Base-by-base conservation (phyloP, 2,329 filamentous ascomycete genomes). In the Pyricularia grisea region DNA sequence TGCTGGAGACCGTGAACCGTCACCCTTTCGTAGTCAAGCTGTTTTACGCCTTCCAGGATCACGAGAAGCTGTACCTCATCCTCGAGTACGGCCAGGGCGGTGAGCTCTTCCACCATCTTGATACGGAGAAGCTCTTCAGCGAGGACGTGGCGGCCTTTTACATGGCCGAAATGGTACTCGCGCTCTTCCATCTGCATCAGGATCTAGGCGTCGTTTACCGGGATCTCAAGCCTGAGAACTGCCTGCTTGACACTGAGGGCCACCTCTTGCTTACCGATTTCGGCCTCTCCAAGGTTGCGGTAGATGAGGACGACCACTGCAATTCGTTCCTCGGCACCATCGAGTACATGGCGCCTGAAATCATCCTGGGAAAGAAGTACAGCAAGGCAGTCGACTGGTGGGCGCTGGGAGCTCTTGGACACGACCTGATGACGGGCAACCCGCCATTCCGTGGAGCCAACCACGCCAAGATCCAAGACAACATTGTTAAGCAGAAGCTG, bases 261-360 rank as follows among this genome's bases (percentile, higher is more conserved):
- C 95, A 99, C 77, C 86, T 99, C 1, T 87, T 99, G 4, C 86
- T 99, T 31, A 98, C 96, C 1, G 96, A 99, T 79, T 99, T 99
- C 77, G 95, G 95, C 4, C 87, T 99, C 23, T 97, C 92, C 81
- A 99, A 99, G 80, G 95, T 98, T 36, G 90, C 94, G 0, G 86
- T 95, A 20, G 90, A 93, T 70, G 65, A 61, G 25, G 69, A 71
- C n/a, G 81, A 84, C 58, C 82, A 78, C 69, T 97, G 94, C 84
- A 92, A 93, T 79, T 97, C 93, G 61, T 91, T 97, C 73, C 88
- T 97, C 11, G 95, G 95, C 67, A 99, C 95, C 0, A 90, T 97
- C 70, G 95, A 98, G 78, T 99, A 99, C 85, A 99, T 99, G 95
- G 96, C 95, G 0, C 95, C 95, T 0, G 95, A 99, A 80, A 92